Percentiles rank a stretch among this genome's conserved stretches.
Conservation (phyloP, 139 green algal species). For the Penium margaritaceum region DNA sequence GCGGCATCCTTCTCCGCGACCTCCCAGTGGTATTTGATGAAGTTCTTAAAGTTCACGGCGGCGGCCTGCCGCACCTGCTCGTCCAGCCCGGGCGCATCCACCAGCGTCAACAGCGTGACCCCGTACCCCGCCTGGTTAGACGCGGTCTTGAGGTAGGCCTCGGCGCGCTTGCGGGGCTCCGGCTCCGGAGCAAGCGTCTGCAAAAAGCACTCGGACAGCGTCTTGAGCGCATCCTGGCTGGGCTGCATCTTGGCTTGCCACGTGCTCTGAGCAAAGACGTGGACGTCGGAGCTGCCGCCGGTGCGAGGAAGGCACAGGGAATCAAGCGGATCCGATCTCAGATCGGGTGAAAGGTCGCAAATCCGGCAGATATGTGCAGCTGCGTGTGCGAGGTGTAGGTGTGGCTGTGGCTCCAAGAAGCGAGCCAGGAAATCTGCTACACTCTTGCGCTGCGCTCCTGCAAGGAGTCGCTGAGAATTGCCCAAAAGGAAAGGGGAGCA, state of each 20-base stretch:
- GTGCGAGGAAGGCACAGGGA: no score
- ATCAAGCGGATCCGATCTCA: no score
- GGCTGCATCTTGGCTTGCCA: conserved; percentile 28
- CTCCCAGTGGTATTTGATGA: conserved; percentile 79
- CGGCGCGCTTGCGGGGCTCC: conserved; percentile 68
- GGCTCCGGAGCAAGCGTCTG: conserved; percentile 58
- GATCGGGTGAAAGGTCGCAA: no score
- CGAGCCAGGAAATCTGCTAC: no score
- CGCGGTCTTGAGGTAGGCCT: conserved; percentile 64
- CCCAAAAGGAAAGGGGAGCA: no score
- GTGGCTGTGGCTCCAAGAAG: no score
- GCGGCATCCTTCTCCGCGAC: conserved; percentile 12
- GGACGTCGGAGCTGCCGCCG: no score
- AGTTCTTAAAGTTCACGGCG: conserved; percentile 96
- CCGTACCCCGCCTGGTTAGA: conserved; percentile 61
- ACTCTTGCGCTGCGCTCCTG: no score
- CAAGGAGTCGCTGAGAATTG: no score
- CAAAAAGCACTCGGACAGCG: conserved; percentile 43
- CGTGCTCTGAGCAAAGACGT: no score
- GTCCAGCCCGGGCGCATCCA: conserved; percentile 14
- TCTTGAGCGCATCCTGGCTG: conserved; percentile 19
- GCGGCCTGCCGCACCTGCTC: conserved; percentile 74
- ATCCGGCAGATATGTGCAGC: no score
- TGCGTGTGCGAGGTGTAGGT: no score
- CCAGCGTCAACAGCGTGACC: conserved; percentile 55